phyloP scores from a whole-genome alignment of 2,329 filamentous ascomycete genomes.

The Botryotinia calthae region DNA sequence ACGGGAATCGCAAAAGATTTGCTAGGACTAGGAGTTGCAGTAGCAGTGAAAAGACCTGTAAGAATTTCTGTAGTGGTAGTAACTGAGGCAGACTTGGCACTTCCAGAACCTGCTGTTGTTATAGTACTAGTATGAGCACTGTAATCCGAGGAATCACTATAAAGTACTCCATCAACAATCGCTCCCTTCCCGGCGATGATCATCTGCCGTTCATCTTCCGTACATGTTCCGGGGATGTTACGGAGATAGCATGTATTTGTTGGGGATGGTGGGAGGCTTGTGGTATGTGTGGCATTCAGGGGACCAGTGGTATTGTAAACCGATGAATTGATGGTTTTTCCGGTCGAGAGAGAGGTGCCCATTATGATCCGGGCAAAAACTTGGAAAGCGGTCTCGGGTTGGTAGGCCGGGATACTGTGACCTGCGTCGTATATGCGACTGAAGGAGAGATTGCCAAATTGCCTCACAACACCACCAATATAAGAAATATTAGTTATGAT shows the following conservation, averaged over 20 bases:
- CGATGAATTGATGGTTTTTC: conserved; percentile 50
- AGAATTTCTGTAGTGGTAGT: conserved; percentile 37
- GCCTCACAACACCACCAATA: conserved; percentile 69
- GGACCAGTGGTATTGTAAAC: conserved; percentile 57
- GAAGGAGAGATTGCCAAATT: conserved; percentile 73
- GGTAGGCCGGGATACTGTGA: conserved; percentile 59
- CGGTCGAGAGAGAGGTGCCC: conserved; percentile 49
- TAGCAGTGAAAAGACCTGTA: conserved; percentile 38
- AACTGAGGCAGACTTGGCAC: conserved; percentile 27
- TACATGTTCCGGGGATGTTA: conserved; percentile 54
- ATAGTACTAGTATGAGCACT: conserved; percentile 28
- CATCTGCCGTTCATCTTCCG: conserved; percentile 47
- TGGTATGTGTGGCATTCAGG: conserved; percentile 55
- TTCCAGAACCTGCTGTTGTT: conserved; percentile 19
- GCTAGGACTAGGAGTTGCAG: conserved; percentile 34
- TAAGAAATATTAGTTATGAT: conserved; percentile 67
- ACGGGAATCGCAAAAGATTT: conserved; percentile 13
- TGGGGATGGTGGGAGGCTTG: conserved; percentile 49
- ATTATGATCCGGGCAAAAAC: conserved; percentile 59
- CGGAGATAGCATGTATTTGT: conserved; percentile 61
- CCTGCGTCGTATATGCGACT: conserved; percentile 65
- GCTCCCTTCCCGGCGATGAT: conserved; percentile 51
- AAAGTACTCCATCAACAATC: conserved; percentile 59
- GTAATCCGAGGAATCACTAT: conserved; percentile 45
- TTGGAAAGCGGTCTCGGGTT: conserved; percentile 53